Evolutionary conservation across 1,284 basidiomycete species (phyloP).

Genomic region (Pascua sp.): DNA sequence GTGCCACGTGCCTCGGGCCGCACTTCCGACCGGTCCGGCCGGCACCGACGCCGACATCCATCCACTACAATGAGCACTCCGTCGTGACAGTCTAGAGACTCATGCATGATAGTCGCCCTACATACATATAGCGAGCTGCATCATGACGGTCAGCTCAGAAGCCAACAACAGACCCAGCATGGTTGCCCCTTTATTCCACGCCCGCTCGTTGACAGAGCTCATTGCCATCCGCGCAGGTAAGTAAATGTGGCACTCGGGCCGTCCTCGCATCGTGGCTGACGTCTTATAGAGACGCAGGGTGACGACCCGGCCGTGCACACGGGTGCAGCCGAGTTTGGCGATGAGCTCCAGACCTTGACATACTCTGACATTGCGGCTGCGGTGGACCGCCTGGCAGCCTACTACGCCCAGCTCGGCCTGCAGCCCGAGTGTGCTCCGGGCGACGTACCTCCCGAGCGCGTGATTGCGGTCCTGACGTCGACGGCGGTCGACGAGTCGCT

Average conservation of each 20-base stretch:
- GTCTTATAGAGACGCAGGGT: slow-evolving; percentile 28
- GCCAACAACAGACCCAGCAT: slow-evolving; percentile 9
- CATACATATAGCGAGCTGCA: no score
- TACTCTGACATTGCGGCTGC: slow-evolving; percentile 46
- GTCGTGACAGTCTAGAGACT: no score
- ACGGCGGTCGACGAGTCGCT: slow-evolving; percentile 53
- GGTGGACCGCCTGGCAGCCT: slow-evolving; percentile 52
- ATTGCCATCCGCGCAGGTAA: slow-evolving; percentile 39
- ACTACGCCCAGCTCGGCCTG: slow-evolving; percentile 43
- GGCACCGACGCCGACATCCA: no score
- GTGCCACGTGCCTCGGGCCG: no score
- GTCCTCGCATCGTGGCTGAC: not conserved
- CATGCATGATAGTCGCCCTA: no score
- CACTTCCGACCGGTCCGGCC: no score
- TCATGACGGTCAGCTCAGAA: no score
- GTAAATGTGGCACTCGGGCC: slow-evolving; percentile 1
- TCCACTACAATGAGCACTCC: no score
- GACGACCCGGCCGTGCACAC: slow-evolving; percentile 45
- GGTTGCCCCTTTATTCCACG: slow-evolving; percentile 38
- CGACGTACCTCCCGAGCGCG: slow-evolving; percentile 40
- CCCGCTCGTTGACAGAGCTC: slow-evolving; percentile 41
- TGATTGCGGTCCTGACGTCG: slow-evolving; percentile 51
- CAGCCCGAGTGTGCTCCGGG: slow-evolving; percentile 5
- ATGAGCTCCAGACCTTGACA: slow-evolving; percentile 41
- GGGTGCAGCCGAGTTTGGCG: slow-evolving; percentile 45